A percentile compares a stretch with the other conserved stretches of the same genome.
Evolutionary conservation across 2,329 filamentous ascomycete genomes (phyloP).

Genomic region (Cladosporium colombiae): DNA sequence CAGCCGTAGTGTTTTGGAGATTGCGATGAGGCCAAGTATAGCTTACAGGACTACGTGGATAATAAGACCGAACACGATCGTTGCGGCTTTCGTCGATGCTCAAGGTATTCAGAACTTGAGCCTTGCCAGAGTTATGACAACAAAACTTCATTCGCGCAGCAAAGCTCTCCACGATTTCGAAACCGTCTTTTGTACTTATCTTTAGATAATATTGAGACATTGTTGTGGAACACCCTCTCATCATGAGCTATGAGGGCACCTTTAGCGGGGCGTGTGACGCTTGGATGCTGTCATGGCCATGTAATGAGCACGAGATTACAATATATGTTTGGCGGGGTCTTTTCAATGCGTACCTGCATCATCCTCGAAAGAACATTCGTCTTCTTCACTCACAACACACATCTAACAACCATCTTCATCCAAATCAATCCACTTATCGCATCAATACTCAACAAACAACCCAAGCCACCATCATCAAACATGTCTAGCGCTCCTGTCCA

Average conservation of each 20-base stretch:
- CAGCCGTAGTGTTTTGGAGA: not conserved
- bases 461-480: not conserved
- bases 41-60: not conserved
- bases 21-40: not conserved
- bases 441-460: not conserved
- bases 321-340: not conserved
- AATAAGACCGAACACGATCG: not conserved
- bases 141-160: not conserved
- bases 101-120: not conserved
- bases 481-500: constrained; percentile 12
- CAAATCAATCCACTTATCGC: not conserved
- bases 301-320: constrained; percentile 5
- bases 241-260: constrained; percentile 22
- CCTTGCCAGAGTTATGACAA: not conserved
- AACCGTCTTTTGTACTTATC: not conserved
- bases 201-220: not conserved
- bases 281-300: constrained; percentile 3
- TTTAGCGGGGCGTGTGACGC: constrained; percentile 25
- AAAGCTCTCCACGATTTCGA: not conserved
- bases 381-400: not conserved
- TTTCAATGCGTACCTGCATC: not conserved
- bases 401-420: not conserved
- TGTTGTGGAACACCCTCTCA: not conserved
- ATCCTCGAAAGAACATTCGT: not conserved
- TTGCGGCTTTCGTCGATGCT: not conserved